phyloP scores from a whole-genome alignment of 345 rosid species.

The Brassica juncea region DNA sequence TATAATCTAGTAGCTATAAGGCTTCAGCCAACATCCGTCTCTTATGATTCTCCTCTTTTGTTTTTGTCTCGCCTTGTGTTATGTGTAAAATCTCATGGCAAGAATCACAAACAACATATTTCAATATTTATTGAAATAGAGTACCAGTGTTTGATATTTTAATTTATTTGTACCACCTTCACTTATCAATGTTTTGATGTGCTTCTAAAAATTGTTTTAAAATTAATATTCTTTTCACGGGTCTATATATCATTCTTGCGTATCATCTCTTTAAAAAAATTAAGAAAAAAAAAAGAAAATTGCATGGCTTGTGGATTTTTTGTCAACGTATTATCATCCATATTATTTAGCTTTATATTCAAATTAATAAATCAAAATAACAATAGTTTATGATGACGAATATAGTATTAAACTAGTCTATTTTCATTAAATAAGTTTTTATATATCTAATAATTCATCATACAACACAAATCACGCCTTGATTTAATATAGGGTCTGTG shows the following conservation, averaged over 20 bases:
- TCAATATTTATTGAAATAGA: slow-evolving; percentile 1
- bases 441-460: not conserved
- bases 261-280: not conserved
- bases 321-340: not conserved
- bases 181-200: not conserved
- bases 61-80: slow-evolving; percentile 15
- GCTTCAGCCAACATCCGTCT: not conserved
- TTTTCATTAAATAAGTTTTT: not conserved
- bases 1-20: not conserved
- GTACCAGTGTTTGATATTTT: not conserved
- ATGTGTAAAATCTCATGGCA: slow-evolving; percentile 28
- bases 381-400: not conserved
- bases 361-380: not conserved
- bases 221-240: not conserved
- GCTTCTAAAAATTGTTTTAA: not conserved
- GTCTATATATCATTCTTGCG: not conserved
- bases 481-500: not conserved
- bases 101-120: slow-evolving; percentile 14
- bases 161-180: not conserved
- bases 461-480: not conserved
- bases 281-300: not conserved
- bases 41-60: not conserved
- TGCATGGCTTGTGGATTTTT: not conserved
- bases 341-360: not conserved
- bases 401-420: not conserved